Conservation (phyloP, 1,284 basidiomycete genomes). For the Leucoagaricus sp. region DNA sequence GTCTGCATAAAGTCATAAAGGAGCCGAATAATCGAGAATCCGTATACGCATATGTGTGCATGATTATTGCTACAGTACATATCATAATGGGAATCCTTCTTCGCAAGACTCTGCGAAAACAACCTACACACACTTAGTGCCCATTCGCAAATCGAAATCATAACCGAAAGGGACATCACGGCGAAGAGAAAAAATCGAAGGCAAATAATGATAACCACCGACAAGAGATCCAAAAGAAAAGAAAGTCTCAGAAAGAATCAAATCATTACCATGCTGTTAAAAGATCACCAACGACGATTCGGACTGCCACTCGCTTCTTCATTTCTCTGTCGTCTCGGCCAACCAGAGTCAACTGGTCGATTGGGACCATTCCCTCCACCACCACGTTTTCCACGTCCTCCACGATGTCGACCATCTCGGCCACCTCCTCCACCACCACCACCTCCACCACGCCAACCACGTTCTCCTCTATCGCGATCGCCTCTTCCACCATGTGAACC, state of each 20-base stretch:
- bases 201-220: constrained; percentile 20
- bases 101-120: not conserved
- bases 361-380: constrained; percentile 24
- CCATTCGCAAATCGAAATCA: not conserved
- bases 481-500: too few relatives aligned
- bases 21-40: not conserved
- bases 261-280: not conserved
- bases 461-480: constrained; percentile 22
- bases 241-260: not conserved
- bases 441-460: constrained; percentile 22
- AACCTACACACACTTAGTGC: not conserved
- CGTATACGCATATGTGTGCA: constrained; percentile 3
- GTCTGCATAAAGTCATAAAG: not conserved
- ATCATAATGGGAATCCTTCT: constrained; percentile 4
- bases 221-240: not conserved
- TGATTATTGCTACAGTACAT: constrained; percentile 16
- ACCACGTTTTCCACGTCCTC: constrained; percentile 33
- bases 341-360: constrained; percentile 58
- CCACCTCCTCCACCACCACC: constrained; percentile 25
- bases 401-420: constrained; percentile 36
- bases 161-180: not conserved
- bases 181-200: constrained; percentile 11
- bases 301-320: constrained; percentile 29
- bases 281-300: constrained; percentile 27
- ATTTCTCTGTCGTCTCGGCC: constrained; percentile 42